A percentile compares a stretch with the other conserved stretches of the same genome.
Conservation (phyloP, 257 asterid species). For the Solanum stenotomum region DNA sequence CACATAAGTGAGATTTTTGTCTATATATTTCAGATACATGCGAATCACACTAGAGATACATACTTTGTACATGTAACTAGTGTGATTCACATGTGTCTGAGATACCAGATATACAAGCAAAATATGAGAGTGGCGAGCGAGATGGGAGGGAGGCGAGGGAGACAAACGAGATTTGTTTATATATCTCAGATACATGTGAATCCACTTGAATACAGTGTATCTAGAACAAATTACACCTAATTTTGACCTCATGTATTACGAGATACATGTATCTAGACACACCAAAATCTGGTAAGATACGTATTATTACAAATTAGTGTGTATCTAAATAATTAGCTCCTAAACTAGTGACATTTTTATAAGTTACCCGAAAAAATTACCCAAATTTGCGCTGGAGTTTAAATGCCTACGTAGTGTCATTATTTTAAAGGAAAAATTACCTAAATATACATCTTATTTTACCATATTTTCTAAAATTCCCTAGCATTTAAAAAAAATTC, state of each 20-base stretch:
- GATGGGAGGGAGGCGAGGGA: neutral
- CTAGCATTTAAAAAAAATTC: no score
- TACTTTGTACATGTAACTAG: neutral
- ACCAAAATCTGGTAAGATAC: no score
- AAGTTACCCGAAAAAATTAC: no score
- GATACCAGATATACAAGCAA: no score
- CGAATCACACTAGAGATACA: neutral
- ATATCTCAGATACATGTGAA: neutral
- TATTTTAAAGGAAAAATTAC: no score
- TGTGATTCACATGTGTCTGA: neutral
- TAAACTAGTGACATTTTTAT: neutral
- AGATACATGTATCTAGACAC: no score
- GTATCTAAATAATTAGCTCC: neutral
- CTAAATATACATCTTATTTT: no score
- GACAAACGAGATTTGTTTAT: neutral
- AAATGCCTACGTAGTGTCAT: neutral
- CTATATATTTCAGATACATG: neutral
- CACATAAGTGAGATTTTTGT: no score
- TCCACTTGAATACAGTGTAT: no score
- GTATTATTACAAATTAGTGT: no score
- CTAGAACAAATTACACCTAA: no score
- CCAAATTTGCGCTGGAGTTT: neutral
- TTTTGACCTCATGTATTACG: neutral
- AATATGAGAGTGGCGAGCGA: neutral
- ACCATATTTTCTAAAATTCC: no score